Evolutionary conservation across 768 basidiomycete species (phyloP).

Genomic region (Suillus cothurnatus): DNA sequence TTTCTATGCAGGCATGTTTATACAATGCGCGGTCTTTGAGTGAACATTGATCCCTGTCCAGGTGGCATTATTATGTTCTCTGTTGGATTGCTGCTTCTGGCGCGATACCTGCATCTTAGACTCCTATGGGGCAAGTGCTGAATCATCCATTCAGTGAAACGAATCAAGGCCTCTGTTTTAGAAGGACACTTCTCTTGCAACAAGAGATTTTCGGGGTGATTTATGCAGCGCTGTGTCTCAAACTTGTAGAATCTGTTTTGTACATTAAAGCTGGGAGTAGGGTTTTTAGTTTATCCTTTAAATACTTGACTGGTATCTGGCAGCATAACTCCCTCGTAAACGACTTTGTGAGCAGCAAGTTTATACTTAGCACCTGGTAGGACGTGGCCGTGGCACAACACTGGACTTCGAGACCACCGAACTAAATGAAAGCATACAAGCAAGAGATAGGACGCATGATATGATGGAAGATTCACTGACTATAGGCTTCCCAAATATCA

Average conservation of each 20-base stretch:
- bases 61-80: constrained; percentile 45
- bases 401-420: not conserved
- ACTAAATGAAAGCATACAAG: not conserved
- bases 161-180: not conserved
- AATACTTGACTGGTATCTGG: not conserved
- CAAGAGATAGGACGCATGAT: not conserved
- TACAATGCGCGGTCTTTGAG: not conserved
- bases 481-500: not conserved
- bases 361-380: not conserved
- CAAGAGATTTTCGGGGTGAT: not conserved
- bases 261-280: not conserved
- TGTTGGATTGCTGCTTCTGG: constrained; percentile 41
- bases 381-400: not conserved
- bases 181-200: not conserved
- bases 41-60: constrained; percentile 10
- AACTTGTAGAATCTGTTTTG: not conserved
- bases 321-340: not conserved
- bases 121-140: constrained; percentile 45
- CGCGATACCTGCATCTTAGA: constrained; percentile 43
- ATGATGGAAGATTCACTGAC: not conserved
- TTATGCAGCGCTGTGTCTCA: not conserved
- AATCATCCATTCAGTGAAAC: not conserved
- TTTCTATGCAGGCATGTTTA: constrained; percentile 43
- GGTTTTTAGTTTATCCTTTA: not conserved
- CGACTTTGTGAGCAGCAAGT: not conserved